Evolutionary conservation across 1,139 yeast genomes (phyloP), one percentile per base, ranked within the genome.

Genomic region (Geotrichum bryndzae): DNA sequence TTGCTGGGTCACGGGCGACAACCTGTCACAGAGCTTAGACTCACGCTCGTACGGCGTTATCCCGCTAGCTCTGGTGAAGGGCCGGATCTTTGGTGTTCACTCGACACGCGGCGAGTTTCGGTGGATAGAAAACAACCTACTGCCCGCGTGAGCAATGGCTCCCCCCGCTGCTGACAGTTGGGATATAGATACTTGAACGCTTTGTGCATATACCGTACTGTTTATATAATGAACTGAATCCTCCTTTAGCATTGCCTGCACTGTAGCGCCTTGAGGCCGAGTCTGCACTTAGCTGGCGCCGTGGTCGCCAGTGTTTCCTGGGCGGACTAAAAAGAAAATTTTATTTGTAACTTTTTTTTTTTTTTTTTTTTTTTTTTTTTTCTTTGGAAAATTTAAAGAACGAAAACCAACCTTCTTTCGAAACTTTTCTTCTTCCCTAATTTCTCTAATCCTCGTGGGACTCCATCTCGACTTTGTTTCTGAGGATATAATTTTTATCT

Each of bases 1-100:
- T 74, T 90, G 91, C 55, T 95, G 98, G 98, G 87, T 92, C 4
- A 90, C 97, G 0, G 99, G 99, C 1, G 99, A 94, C 71, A 94
- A 94, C 70, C 74, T 94, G 63, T 82, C 90, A 51, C 91, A 87
- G 68, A 89, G 97, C n/a, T 77, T 92, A 61, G 99, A 95, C 69
- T 90, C 97, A 6, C 77, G 99, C 67, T 84, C 91, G 0, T 94
- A 94, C 72, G 90, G 94, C 31, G 91, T 87, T 27, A 76, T 94
- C 50, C 99, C 99, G 1, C 80, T 90, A 84, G 98, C 86, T 0
- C 77, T 94, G 46, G 86, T 94, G 11, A 86, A 86, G 67, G 99
- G 99, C 0, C 90, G 89, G 70, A 86, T 94, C 13, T 82, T 87
- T n/a, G 94, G 90, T 0, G 90, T 67, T 35, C 55, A 55, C 27